Percentiles rank a stretch among this genome's conserved stretches.
These are phyloP conservation scores for Aspergillus jensenii DNA, from an alignment of 2,329 filamentous ascomycete species.

Conservation along the genomic window DNA sequence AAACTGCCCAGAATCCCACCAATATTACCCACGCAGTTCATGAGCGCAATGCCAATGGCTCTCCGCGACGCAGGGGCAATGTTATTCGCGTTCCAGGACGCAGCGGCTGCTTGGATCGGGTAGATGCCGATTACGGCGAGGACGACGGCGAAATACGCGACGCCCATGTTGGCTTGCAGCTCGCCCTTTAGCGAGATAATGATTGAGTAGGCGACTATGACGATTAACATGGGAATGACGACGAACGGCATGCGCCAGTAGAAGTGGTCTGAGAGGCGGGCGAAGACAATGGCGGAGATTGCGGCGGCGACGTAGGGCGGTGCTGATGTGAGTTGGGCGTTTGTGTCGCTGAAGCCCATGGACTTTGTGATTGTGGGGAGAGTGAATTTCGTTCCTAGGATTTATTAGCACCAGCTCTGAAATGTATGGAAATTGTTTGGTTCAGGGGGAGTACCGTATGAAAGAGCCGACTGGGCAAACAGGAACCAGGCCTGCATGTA, in stretches of 20 bases:
- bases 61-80: constrained; percentile 23
- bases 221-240: constrained; percentile 17
- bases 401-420: neutral
- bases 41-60: constrained; percentile 23
- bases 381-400: constrained; percentile 36
- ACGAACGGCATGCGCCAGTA: constrained; percentile 29
- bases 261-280: constrained; percentile 23
- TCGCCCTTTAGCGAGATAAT: constrained; percentile 24
- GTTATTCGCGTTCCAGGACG: constrained; percentile 29
- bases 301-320: constrained; percentile 28
- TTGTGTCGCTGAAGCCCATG: constrained; percentile 35
- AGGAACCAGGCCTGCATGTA: constrained; percentile 28
- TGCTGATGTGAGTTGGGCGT: constrained; percentile 32
- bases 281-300: constrained; percentile 24
- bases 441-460: constrained; percentile 14
- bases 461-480: constrained; percentile 21
- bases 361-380: constrained; percentile 39
- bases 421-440: neutral
- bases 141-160: constrained; percentile 26
- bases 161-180: constrained; percentile 19
- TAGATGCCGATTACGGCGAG: constrained; percentile 26
- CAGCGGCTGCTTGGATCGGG: constrained; percentile 26
- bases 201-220: constrained; percentile 19
- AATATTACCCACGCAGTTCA: constrained; percentile 23
- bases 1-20: constrained; percentile 25